Evolutionary conservation across 208 protist genomes (phyloP).

Genomic region (Leishmania mexicana): DNA sequence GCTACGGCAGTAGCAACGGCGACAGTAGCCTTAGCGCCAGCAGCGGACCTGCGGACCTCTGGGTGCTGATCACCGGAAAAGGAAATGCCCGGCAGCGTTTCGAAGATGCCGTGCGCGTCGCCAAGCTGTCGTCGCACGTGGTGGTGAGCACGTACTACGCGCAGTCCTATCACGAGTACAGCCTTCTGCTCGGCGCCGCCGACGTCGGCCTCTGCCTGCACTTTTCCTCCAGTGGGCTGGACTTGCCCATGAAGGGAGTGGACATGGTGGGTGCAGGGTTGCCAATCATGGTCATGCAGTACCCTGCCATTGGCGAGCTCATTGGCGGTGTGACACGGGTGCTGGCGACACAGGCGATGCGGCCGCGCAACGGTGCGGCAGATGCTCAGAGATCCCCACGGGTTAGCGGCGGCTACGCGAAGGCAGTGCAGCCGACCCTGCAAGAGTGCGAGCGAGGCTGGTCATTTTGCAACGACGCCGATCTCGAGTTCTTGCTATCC

Average conservation of each 20-base stretch:
- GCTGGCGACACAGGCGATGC: slow-evolving; percentile 31
- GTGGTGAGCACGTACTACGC: slow-evolving; percentile 92
- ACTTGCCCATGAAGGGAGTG: slow-evolving; percentile 98
- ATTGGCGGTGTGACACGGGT: slow-evolving; percentile 55
- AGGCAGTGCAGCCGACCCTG: slow-evolving; percentile 14
- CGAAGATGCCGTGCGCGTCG: slow-evolving; percentile 55
- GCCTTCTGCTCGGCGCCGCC: slow-evolving; percentile 82
- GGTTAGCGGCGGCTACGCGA: slow-evolving; percentile 13
- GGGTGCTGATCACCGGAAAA: slow-evolving; percentile 87
- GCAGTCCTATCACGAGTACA: slow-evolving; percentile 93
- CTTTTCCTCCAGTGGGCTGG: slow-evolving; percentile 92
- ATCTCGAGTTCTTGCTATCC: slow-evolving; percentile 60
- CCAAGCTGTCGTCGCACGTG: slow-evolving; percentile 64
- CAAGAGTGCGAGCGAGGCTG: slow-evolving; percentile 63
- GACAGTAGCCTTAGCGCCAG: background rate
- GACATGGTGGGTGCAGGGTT: slow-evolving; percentile 96
- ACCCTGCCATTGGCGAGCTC: slow-evolving; percentile 88
- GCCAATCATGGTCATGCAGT: slow-evolving; percentile 92
- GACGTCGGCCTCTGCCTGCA: slow-evolving; percentile 97
- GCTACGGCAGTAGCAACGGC: slow-evolving; percentile 26
- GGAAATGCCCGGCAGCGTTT: slow-evolving; percentile 61
- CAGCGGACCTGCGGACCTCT: slow-evolving; percentile 37
- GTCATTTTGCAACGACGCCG: slow-evolving; percentile 55
- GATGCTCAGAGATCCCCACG: slow-evolving; percentile 4
- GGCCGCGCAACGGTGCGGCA: background rate